phyloP scores from a whole-genome alignment of 2,329 filamentous ascomycete species.

The Trichoderma breve region DNA sequence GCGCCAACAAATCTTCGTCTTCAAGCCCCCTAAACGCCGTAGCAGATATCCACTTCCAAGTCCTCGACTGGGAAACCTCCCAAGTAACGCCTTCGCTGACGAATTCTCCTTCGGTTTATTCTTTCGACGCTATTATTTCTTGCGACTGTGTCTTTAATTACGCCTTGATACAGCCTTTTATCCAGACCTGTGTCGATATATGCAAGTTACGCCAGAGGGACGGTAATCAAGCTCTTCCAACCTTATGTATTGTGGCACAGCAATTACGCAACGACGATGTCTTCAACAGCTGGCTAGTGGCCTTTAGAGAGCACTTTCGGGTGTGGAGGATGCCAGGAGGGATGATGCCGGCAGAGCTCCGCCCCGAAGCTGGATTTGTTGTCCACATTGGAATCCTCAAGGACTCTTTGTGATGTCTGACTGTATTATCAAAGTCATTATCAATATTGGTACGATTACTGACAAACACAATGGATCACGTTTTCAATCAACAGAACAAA shows the following conservation, averaged over 20 bases:
- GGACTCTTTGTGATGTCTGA: not conserved
- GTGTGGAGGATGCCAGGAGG: slow-evolving; percentile 74
- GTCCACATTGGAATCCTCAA: slow-evolving; percentile 73
- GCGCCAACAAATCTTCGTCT: not conserved
- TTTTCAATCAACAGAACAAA: not conserved
- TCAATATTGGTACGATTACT: not conserved
- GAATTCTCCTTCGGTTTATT: slow-evolving; percentile 34
- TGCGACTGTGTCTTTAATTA: slow-evolving; percentile 98
- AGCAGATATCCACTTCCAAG: slow-evolving; percentile 49
- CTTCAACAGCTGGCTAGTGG: slow-evolving; percentile 75
- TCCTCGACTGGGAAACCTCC: slow-evolving; percentile 82
- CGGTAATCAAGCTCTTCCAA: slow-evolving; percentile 41
- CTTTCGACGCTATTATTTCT: slow-evolving; percentile 73
- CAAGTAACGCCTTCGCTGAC: slow-evolving; percentile 47
- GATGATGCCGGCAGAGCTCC: slow-evolving; percentile 57
- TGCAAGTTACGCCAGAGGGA: slow-evolving; percentile 56
- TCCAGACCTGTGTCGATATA: slow-evolving; percentile 74
- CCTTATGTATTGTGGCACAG: slow-evolving; percentile 80
- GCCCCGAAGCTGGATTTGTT: slow-evolving; percentile 69
- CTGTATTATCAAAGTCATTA: no score
- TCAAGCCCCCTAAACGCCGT: slow-evolving; percentile 14
- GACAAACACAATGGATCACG: not conserved
- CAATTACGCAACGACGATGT: slow-evolving; percentile 83
- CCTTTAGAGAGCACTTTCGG: slow-evolving; percentile 64
- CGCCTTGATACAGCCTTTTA: slow-evolving; percentile 74